Conservation (phyloP, 192 early-diverging fungal genomes). For the Rhizophagus clarus region DNA sequence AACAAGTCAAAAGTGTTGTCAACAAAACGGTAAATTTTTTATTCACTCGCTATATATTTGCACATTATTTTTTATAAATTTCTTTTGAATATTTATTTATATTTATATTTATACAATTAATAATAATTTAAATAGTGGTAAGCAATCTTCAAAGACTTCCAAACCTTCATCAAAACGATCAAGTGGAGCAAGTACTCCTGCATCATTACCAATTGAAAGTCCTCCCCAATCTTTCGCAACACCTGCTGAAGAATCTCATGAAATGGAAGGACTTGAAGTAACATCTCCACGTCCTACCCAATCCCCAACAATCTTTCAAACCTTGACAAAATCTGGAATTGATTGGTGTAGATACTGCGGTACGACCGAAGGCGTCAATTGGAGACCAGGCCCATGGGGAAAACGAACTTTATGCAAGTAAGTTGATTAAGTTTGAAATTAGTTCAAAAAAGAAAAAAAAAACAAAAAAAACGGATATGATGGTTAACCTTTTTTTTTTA, state of each 20-base stretch:
- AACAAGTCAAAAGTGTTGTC: background rate
- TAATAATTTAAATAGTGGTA: background rate
- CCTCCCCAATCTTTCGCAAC: background rate
- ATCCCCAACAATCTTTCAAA: constrained; percentile 64
- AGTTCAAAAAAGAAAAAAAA: too few species aligned
- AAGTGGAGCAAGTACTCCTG: background rate
- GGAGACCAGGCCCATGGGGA: constrained; percentile 93
- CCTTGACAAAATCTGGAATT: constrained; percentile 59
- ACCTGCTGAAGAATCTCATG: background rate
- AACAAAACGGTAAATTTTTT: background rate
- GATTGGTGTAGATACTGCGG: constrained; percentile 95
- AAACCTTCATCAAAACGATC: constrained; percentile 6
- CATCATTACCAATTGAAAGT: background rate
- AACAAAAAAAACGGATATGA: too few species aligned
- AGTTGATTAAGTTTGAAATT: too few species aligned
- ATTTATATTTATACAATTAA: too few species aligned
- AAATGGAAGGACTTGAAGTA: constrained; percentile 12
- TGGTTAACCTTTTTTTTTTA: background rate
- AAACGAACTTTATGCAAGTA: constrained; percentile 93
- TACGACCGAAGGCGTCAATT: constrained; percentile 85
- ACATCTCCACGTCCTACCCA: constrained; percentile 33
- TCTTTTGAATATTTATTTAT: too few species aligned
- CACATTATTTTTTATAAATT: too few species aligned
- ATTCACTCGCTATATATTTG: too few species aligned
- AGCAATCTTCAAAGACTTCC: background rate